Percentiles rank a stretch among this genome's conserved stretches.
phyloP scores from a whole-genome alignment of 2,329 filamentous ascomycete genomes.

The Trichophyton verrucosum region DNA sequence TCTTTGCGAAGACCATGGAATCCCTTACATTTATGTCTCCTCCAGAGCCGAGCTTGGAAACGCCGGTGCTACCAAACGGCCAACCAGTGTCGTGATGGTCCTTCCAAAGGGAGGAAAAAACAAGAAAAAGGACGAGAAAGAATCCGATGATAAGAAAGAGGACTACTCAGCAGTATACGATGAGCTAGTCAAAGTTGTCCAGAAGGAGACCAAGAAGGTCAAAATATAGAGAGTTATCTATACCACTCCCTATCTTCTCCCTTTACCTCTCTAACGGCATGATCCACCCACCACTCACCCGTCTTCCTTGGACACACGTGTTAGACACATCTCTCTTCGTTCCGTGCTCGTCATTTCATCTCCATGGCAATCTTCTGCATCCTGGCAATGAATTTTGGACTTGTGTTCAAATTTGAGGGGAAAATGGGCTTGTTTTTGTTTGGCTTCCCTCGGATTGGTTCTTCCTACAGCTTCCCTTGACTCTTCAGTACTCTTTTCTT shows the following conservation, averaged over 20 bases:
- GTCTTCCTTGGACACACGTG: neutral
- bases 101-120: constrained; percentile 39
- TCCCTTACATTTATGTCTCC: constrained; percentile 90
- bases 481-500: neutral
- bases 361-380: constrained; percentile 11
- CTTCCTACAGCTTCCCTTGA: neutral
- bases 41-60: constrained; percentile 88
- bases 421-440: constrained; percentile 10
- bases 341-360: constrained; percentile 10
- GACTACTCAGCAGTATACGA: constrained; percentile 43
- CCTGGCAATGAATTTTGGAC: neutral
- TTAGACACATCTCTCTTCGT: neutral
- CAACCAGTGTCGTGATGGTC: constrained; percentile 91
- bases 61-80: constrained; percentile 87
- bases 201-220: constrained; percentile 47
- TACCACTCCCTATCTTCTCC: neutral
- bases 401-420: neutral
- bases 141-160: constrained; percentile 33
- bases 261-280: neutral
- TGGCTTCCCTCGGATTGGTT: neutral
- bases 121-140: constrained; percentile 40
- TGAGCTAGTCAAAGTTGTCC: constrained; percentile 46
- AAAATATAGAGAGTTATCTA: constrained; percentile 33
- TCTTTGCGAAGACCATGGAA: constrained; percentile 94
- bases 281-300: neutral